Conservation (phyloP, 495 filamentous ascomycete genomes). For the Podospora pseudocomata region DNA sequence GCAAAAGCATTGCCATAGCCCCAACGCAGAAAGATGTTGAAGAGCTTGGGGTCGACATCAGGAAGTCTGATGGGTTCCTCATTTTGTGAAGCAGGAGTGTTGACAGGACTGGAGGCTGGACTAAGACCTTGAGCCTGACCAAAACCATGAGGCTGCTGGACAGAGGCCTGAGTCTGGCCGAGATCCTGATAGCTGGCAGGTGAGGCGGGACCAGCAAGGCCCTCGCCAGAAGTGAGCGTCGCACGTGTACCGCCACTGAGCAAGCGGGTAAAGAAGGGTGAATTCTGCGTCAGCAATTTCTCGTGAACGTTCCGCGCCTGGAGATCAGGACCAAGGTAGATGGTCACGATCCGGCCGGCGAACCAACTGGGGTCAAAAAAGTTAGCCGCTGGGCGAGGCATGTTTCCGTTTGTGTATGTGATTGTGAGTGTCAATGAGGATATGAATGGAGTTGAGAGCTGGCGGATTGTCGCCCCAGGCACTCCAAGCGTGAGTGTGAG, state of each 20-base stretch:
- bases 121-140: too few relatives aligned
- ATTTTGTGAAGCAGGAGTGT: background rate
- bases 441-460: background rate
- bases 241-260: constrained; percentile 8
- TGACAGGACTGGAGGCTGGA: background rate
- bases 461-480: background rate
- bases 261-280: constrained; percentile 21
- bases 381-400: background rate
- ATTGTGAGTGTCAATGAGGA: background rate
- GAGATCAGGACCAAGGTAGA: constrained; percentile 20
- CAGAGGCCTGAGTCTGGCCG: too few relatives aligned
- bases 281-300: constrained; percentile 24
- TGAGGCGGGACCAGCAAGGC: constrained; percentile 18
- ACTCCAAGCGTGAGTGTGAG: background rate
- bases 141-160: too few relatives aligned
- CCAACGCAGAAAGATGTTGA: background rate
- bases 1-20: constrained; percentile 14
- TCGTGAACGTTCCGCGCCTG: constrained; percentile 27
- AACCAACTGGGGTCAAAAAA: constrained; percentile 16
- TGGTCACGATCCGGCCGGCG: constrained; percentile 23
- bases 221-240: constrained; percentile 9
- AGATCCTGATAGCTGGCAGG: background rate
- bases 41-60: constrained; percentile 7
- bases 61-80: constrained; percentile 3
- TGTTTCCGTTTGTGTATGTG: background rate